Evolutionary conservation across 2,329 filamentous ascomycete genomes (phyloP).

Genomic region (Trichoderma semiorbis): DNA sequence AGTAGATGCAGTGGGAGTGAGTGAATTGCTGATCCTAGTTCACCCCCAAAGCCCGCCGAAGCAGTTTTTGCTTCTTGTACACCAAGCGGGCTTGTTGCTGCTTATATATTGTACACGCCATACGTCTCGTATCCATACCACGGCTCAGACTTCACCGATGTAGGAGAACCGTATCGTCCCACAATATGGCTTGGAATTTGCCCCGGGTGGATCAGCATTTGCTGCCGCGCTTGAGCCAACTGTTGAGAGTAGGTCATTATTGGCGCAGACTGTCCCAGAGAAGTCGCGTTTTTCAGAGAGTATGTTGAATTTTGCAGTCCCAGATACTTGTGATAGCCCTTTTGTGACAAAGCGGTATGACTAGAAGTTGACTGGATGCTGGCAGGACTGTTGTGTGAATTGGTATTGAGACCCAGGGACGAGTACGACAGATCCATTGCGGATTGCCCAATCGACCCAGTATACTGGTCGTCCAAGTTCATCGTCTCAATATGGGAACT

Average conservation of each 20-base stretch:
- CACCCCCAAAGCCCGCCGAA: background rate
- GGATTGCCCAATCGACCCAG: constrained; percentile 46
- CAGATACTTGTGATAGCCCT: constrained; percentile 57
- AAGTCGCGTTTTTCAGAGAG: constrained; percentile 44
- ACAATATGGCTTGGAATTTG: constrained; percentile 25
- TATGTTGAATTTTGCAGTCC: constrained; percentile 47
- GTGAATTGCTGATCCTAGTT: background rate
- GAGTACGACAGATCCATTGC: constrained; percentile 50
- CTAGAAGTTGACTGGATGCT: constrained; percentile 55
- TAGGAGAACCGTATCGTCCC: constrained; percentile 36
- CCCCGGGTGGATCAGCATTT: constrained; percentile 35
- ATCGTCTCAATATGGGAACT: constrained; percentile 61
- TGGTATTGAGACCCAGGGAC: constrained; percentile 44
- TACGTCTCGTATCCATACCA: constrained; percentile 59
- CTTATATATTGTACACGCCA: constrained; percentile 55
- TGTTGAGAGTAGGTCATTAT: constrained; percentile 29
- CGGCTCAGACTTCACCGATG: constrained; percentile 44
- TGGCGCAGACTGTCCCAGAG: constrained; percentile 41
- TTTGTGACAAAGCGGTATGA: constrained; percentile 51
- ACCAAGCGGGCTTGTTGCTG: constrained; percentile 40
- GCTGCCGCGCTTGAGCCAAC: constrained; percentile 42
- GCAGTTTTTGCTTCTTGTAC: background rate
- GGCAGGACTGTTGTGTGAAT: constrained; percentile 57
- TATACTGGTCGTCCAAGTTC: constrained; percentile 52
- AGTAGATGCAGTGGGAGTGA: background rate